phyloP scores from a whole-genome alignment of 495 filamentous ascomycete species.

The Neurospora pannonica region DNA sequence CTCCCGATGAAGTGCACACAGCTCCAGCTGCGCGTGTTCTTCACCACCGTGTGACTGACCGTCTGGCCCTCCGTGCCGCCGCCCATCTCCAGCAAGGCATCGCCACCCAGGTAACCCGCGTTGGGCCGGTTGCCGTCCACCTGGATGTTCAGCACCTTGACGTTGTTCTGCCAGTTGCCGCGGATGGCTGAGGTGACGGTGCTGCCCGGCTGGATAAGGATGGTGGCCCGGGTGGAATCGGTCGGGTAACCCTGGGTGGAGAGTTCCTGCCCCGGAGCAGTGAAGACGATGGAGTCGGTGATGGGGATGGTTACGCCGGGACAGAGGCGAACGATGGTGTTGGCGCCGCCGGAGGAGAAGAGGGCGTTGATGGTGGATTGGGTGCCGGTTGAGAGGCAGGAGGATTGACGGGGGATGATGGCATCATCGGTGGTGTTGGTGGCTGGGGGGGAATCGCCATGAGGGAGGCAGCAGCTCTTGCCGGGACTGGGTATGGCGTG shows the following conservation, averaged over 20 bases:
- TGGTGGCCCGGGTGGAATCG: constrained; percentile 8
- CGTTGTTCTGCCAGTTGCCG: constrained; percentile 2
- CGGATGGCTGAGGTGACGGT: constrained; percentile 5
- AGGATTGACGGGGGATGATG: background rate
- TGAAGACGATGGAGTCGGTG: constrained; percentile 6
- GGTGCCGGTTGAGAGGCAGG: constrained; percentile 18
- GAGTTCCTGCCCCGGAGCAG: constrained; percentile 6
- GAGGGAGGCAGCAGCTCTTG: background rate
- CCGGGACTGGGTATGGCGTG: background rate
- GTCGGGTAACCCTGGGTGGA: constrained; percentile 11
- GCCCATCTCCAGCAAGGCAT: constrained; percentile 11
- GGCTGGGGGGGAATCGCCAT: background rate
- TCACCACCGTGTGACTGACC: constrained; percentile 1
- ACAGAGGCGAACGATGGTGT: constrained; percentile 8
- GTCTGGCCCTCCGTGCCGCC: constrained; percentile 5
- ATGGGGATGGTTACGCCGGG: constrained; percentile 3
- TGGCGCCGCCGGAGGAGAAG: constrained; percentile 3
- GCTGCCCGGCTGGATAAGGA: constrained; percentile 6
- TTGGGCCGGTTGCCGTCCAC: constrained; percentile 13
- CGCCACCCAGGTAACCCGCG: constrained; percentile 2
- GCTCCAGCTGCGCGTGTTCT: constrained; percentile 12
- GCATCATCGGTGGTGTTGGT: background rate
- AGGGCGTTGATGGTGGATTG: constrained; percentile 1
- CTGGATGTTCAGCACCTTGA: constrained; percentile 4
- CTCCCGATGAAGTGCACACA: constrained; percentile 8